These are phyloP conservation scores for Diversispora epigaea DNA, from an alignment of 192 early-diverging fungal species.

Conservation along the genomic window DNA sequence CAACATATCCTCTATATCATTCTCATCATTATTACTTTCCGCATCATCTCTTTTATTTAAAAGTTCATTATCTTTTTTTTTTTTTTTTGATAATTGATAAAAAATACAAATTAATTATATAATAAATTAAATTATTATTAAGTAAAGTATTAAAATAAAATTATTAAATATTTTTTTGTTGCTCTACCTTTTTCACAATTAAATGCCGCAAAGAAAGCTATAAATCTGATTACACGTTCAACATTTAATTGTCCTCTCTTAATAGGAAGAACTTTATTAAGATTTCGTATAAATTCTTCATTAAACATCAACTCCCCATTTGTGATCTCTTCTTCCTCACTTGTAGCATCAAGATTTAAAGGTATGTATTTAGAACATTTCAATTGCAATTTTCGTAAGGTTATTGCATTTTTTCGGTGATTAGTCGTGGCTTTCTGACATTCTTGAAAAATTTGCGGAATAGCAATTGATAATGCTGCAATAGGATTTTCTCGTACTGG, in stretches of 20 bases:
- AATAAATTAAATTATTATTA: too few species aligned
- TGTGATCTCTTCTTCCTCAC: not conserved
- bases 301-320: conserved; percentile 69
- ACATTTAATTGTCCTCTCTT: conserved; percentile 71
- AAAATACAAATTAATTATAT: too few species aligned
- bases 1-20: conserved; percentile 50
- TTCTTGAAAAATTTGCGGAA: conserved; percentile 66
- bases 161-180: too few species aligned
- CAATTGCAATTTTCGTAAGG: conserved; percentile 71
- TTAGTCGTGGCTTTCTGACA: conserved; percentile 63
- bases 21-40: conserved; percentile 18
- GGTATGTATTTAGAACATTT: conserved; percentile 41
- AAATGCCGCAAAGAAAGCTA: conserved; percentile 73
- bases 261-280: conserved; percentile 74
- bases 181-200: conserved; percentile 60
- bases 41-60: not conserved
- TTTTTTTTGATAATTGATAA: too few species aligned
- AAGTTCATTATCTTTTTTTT: too few species aligned
- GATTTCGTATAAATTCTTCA: conserved; percentile 73
- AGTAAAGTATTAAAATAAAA: too few species aligned
- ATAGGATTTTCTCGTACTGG: too few species aligned
- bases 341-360: not conserved
- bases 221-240: conserved; percentile 71
- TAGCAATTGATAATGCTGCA: too few species aligned
- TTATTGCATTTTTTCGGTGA: conserved; percentile 71